Evolutionary conservation across 495 filamentous ascomycete genomes (phyloP).

Genomic region (Poronia punctata): DNA sequence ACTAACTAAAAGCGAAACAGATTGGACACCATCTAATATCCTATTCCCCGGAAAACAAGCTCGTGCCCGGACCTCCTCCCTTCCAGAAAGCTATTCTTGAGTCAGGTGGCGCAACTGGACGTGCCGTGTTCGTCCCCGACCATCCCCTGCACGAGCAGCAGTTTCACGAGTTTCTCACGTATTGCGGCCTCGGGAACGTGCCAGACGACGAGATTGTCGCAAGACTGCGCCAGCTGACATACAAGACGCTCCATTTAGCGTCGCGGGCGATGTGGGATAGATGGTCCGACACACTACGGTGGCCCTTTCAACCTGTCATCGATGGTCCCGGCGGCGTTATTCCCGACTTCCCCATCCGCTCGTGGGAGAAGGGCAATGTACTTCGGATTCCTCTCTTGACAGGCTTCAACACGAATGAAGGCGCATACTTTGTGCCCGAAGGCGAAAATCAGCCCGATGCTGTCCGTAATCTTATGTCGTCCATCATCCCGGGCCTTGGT

Average conservation of each 20-base stretch:
- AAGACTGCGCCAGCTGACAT: slow-evolving; percentile 44
- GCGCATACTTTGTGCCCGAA: slow-evolving; percentile 50
- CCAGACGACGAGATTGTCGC: slow-evolving; percentile 40
- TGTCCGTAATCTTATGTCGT: slow-evolving; percentile 49
- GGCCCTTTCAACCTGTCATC: slow-evolving; percentile 64
- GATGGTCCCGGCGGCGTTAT: slow-evolving; percentile 50
- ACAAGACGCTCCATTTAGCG: slow-evolving; percentile 39
- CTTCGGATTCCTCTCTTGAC: slow-evolving; percentile 57
- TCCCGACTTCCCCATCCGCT: slow-evolving; percentile 47
- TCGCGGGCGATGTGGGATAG: slow-evolving; percentile 45
- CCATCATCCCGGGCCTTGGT: slow-evolving; percentile 47
- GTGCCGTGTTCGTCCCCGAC: slow-evolving; percentile 49
- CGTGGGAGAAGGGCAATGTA: slow-evolving; percentile 45
- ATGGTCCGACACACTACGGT: slow-evolving; percentile 50
- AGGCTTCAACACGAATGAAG: slow-evolving; percentile 61
- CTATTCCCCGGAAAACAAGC: slow-evolving; percentile 26
- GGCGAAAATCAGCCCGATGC: slow-evolving; percentile 35
- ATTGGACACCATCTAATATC: slow-evolving; percentile 60
- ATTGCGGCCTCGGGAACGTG: slow-evolving; percentile 34
- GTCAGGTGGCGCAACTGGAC: slow-evolving; percentile 55
- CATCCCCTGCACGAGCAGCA: slow-evolving; percentile 53
- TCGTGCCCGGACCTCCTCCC: slow-evolving; percentile 28
- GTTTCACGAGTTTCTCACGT: slow-evolving; percentile 49
- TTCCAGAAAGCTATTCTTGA: slow-evolving; percentile 59
- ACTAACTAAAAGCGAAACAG: slow-evolving; percentile 27